Evolutionary conservation across 2,329 filamentous ascomycete genomes (phyloP).

Genomic region (Biscogniauxia sp.): DNA sequence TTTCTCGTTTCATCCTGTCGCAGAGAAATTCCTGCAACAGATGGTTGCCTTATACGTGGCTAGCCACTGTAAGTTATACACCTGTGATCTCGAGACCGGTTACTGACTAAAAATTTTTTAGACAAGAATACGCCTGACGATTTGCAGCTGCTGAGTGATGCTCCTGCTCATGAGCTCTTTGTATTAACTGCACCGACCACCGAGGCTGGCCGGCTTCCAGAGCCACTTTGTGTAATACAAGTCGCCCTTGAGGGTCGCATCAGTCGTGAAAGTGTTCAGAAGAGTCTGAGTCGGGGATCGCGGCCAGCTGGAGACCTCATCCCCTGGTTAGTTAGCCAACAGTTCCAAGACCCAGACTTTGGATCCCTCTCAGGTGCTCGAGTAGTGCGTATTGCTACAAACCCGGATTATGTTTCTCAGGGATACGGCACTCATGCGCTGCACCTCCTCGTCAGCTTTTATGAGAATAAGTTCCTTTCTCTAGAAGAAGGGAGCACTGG

Average conservation of each 20-base stretch:
- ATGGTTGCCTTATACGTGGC: slow-evolving; percentile 98
- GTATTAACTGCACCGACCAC: slow-evolving; percentile 85
- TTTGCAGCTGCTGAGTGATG: slow-evolving; percentile 97
- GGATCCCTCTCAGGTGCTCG: slow-evolving; percentile 88
- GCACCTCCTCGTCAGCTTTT: slow-evolving; percentile 85
- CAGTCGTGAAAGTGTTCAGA: slow-evolving; percentile 87
- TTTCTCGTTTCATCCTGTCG: slow-evolving; percentile 96
- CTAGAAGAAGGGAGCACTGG: slow-evolving; percentile 65
- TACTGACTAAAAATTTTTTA: slow-evolving; percentile 74
- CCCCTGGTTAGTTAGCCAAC: slow-evolving; percentile 95
- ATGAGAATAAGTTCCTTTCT: slow-evolving; percentile 86
- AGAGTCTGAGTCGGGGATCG: slow-evolving; percentile 83
- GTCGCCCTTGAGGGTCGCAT: slow-evolving; percentile 94
- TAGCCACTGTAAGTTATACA: slow-evolving; percentile 74
- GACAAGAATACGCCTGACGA: slow-evolving; percentile 98
- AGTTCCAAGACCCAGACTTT: slow-evolving; percentile 97
- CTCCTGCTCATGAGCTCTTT: slow-evolving; percentile 92
- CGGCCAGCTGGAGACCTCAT: slow-evolving; percentile 90
- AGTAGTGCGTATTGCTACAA: slow-evolving; percentile 91
- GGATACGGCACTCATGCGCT: slow-evolving; percentile 91
- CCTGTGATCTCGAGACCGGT: not conserved
- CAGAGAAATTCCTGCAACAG: slow-evolving; percentile 94
- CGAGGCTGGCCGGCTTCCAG: slow-evolving; percentile 76
- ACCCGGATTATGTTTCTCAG: slow-evolving; percentile 89
- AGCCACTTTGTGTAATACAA: slow-evolving; percentile 92